Percentiles rank a stretch among this genome's conserved stretches.
Conservation (phyloP, 139 green algal genomes). For the Closterium sp. region DNA sequence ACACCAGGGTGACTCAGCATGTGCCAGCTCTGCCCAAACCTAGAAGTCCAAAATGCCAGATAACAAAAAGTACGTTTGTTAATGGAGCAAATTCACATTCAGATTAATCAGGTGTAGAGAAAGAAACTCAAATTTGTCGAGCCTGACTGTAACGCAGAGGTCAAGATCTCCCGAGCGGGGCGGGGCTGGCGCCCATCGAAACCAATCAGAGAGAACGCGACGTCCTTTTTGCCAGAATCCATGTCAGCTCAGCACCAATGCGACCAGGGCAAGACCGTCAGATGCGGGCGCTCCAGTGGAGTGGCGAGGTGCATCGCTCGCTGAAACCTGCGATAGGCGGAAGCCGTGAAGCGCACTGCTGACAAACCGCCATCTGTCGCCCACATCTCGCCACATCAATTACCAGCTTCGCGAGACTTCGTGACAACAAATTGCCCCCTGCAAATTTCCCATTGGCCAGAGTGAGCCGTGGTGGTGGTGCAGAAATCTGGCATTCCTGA, state of each 20-base stretch:
- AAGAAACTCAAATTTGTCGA: too few relatives aligned
- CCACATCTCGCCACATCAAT: not conserved
- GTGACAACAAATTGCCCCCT: too few relatives aligned
- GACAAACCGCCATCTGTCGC: not conserved
- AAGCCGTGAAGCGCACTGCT: not conserved
- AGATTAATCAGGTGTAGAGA: too few relatives aligned
- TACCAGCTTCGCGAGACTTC: not conserved
- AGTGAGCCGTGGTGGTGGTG: too few relatives aligned
- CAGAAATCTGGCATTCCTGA: too few relatives aligned
- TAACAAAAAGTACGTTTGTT: not conserved
- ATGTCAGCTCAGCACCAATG: not conserved
- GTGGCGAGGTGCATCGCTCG: not conserved
- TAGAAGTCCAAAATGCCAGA: not conserved
- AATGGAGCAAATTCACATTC: too few relatives aligned
- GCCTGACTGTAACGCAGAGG: not conserved
- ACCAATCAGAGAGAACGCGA: not conserved
- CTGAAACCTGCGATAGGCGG: not conserved
- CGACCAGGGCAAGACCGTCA: not conserved
- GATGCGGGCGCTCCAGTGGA: not conserved
- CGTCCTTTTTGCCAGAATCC: not conserved
- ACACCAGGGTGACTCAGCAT: not conserved
- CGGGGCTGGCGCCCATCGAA: not conserved
- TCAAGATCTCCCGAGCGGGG: not conserved
- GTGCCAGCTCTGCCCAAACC: not conserved
- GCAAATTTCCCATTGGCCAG: too few relatives aligned